Evolutionary conservation across 2,329 filamentous ascomycete species (phyloP).

Genomic region (Botrytis porri): DNA sequence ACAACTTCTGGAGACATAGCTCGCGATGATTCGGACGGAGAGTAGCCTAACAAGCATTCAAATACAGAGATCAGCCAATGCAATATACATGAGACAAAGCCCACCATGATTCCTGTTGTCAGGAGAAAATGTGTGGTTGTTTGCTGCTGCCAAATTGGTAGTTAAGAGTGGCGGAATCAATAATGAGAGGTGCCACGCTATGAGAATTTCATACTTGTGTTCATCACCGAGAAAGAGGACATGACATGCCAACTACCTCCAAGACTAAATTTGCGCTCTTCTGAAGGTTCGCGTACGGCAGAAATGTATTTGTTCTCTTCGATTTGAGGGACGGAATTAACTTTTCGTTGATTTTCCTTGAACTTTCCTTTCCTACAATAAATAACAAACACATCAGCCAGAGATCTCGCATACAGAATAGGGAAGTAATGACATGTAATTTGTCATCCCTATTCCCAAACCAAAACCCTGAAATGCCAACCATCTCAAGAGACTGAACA

Average conservation of each 20-base stretch:
- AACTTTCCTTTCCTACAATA: conserved; percentile 14
- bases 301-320: conserved; percentile 6
- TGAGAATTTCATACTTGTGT: conserved; percentile 22
- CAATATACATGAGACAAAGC: conserved; percentile 19
- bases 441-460: conserved; percentile 19
- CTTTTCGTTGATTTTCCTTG: conserved; percentile 5
- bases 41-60: conserved; percentile 32
- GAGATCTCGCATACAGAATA: conserved; percentile 14
- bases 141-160: conserved; percentile 14
- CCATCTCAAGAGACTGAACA: conserved; percentile 14
- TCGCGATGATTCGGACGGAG: conserved; percentile 38
- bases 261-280: conserved; percentile 16
- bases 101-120: conserved; percentile 15
- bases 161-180: conserved; percentile 5
- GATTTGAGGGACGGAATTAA: conserved; percentile 1
- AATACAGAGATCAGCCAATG: conserved; percentile 22
- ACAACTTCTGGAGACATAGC: conserved; percentile 69
- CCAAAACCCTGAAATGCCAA: conserved; percentile 9
- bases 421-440: conserved; percentile 21
- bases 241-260: conserved; percentile 18
- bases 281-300: conserved; percentile 4
- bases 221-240: conserved; percentile 19
- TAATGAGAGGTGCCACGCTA: conserved; percentile 12
- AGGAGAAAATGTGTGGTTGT: neutral
- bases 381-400: conserved; percentile 17